Base-by-base conservation (phyloP, 2,329 filamentous ascomycete species). In the Diplodia corticola region DNA sequence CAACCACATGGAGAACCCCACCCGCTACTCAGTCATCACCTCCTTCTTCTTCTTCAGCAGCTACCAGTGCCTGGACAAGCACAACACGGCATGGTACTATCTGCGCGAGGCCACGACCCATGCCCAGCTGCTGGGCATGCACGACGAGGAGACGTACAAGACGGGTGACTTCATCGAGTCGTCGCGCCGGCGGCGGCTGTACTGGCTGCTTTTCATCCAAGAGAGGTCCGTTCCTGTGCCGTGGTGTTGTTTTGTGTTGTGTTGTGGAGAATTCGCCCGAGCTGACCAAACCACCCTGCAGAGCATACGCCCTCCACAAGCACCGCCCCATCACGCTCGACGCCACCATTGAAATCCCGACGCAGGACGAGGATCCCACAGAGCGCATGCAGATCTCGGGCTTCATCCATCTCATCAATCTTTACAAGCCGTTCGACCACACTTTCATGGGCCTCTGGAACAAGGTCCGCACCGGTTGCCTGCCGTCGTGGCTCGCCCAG, bases 371-470 rank as follows among this genome's bases (percentile, higher is more conserved):
- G 74, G 72, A 85, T 55, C 78, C 81, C 4, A 83, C 83, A 60
- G 86, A 88, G 70, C 77, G 81, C 0, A 82, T 83, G 26, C 83
- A 86, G 64, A 79, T 86, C 33, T 78, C 83, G 12, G 87, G 88
- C 1, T 88, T 89, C 68, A 79, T 86, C 37, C 83, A 86, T 68
- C 80, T 89, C 12, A 84, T 88, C 51, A 82, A 85, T 60, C 83
- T 88, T 15, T 89, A 87, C 74, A 83, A 84, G 37, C 86, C 86
- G 1, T 84, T 89, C 44, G 86, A 89, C 71, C 85, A 89, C 69
- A 84, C 82, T 0, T 89, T 89, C 70, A 82, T 89, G 15, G 82
- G 84, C 12, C 80, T 87, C 0, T 89, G 88, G 87, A 89, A 89
- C 73, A 86, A 88, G 68, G 81, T 84, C 22, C 76, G 77, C 67